Evolutionary conservation across 768 basidiomycete species (phyloP).

Genomic region (Xerocomellus amylosporus): DNA sequence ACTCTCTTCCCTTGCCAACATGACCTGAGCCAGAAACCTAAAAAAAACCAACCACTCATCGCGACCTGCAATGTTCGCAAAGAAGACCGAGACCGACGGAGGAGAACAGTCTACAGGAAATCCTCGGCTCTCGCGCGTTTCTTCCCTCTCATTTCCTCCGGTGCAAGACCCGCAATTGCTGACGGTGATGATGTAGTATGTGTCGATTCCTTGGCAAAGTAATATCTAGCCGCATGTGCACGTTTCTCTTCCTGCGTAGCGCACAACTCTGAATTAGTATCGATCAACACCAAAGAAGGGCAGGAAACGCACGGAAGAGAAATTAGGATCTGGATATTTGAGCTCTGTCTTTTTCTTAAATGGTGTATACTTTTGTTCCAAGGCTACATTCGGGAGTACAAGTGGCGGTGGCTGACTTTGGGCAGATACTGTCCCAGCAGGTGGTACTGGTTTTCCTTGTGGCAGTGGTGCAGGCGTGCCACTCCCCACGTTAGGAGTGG

Average conservation of each 20-base stretch:
- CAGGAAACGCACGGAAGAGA: slow-evolving; percentile 59
- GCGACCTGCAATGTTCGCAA: slow-evolving; percentile 27
- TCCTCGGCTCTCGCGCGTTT: slow-evolving; percentile 87
- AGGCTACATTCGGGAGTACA: slow-evolving; percentile 52
- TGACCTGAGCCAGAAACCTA: slow-evolving; percentile 25
- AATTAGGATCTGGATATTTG: slow-evolving; percentile 75
- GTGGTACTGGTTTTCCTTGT: slow-evolving; percentile 6
- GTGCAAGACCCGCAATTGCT: slow-evolving; percentile 29
- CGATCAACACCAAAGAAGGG: background rate
- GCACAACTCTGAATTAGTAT: background rate
- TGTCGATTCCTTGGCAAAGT: slow-evolving; percentile 44
- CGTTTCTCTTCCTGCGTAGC: slow-evolving; percentile 72
- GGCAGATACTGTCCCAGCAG: slow-evolving; percentile 23
- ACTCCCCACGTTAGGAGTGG: slow-evolving; percentile 21
- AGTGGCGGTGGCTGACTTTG: slow-evolving; percentile 30
- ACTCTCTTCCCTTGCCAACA: slow-evolving; percentile 11
- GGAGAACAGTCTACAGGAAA: slow-evolving; percentile 50
- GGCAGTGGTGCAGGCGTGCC: slow-evolving; percentile 21
- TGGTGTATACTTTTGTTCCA: slow-evolving; percentile 64
- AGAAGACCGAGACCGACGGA: slow-evolving; percentile 31
- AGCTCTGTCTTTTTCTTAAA: slow-evolving; percentile 76
- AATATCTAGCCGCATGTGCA: slow-evolving; percentile 62
- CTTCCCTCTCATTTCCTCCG: slow-evolving; percentile 70
- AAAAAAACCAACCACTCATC: slow-evolving; percentile 31
- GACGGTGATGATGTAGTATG: slow-evolving; percentile 18